Percentiles rank a stretch among this genome's conserved stretches.
Conservation (phyloP, 2,329 filamentous ascomycete species). For the Trichoderma pleuroti region DNA sequence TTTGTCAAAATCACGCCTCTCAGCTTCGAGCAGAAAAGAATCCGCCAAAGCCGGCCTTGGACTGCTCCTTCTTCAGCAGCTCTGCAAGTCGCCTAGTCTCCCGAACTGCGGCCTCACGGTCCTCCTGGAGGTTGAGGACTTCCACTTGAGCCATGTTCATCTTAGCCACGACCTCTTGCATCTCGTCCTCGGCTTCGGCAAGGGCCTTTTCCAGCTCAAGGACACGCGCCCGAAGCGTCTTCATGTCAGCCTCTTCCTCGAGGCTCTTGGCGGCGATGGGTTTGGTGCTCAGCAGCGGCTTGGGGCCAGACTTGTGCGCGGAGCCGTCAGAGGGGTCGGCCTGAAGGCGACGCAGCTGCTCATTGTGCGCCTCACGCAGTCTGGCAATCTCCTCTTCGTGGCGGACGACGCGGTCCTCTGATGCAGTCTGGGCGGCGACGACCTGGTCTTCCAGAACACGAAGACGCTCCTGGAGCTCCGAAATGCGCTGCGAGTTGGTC, state of each 20-base stretch:
- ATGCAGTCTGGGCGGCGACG: constrained; percentile 75
- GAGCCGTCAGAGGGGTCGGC: constrained; percentile 44
- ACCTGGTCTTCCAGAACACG: constrained; percentile 81
- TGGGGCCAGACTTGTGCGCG: constrained; percentile 29
- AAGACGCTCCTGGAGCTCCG: constrained; percentile 75
- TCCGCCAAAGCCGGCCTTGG: constrained; percentile 39
- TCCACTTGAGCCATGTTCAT: constrained; percentile 83
- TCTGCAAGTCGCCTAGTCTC: constrained; percentile 67
- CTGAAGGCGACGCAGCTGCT: constrained; percentile 72
- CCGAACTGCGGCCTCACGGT: constrained; percentile 69
- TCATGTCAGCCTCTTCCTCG: constrained; percentile 69
- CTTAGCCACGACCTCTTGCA: constrained; percentile 74
- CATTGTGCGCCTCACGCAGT: constrained; percentile 72
- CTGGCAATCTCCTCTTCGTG: constrained; percentile 82
- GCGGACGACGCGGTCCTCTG: constrained; percentile 75
- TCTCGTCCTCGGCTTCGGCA: constrained; percentile 61
- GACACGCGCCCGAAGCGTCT: constrained; percentile 72
- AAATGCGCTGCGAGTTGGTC: constrained; percentile 76
- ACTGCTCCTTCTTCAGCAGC: constrained; percentile 61
- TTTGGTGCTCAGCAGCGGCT: constrained; percentile 34
- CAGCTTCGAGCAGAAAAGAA: constrained; percentile 7
- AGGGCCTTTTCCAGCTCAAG: constrained; percentile 77
- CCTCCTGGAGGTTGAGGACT: constrained; percentile 73
- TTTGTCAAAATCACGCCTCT: neutral
- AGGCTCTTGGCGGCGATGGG: constrained; percentile 60